phyloP scores from a whole-genome alignment of 495 filamentous ascomycete genomes.

The Penicillium dipodomyicola region DNA sequence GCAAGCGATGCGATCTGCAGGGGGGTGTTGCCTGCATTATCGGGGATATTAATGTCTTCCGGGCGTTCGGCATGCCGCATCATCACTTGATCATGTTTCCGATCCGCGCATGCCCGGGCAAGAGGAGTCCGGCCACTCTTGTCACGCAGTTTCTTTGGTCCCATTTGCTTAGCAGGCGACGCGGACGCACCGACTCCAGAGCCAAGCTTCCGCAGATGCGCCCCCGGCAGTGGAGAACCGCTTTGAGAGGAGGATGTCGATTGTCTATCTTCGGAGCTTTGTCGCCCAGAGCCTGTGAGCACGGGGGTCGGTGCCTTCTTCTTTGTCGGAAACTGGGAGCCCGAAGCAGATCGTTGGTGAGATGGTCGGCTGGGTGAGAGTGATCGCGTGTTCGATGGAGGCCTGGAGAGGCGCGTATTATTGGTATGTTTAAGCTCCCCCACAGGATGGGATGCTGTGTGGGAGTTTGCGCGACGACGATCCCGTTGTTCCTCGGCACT shows the following conservation, averaged over 20 bases:
- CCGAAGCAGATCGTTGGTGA: constrained; percentile 62
- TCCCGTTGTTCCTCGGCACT: constrained; percentile 39
- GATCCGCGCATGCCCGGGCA: constrained; percentile 77
- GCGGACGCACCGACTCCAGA: constrained; percentile 54
- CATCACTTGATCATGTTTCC: constrained; percentile 69
- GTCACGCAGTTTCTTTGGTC: constrained; percentile 79
- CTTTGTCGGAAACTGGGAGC: constrained; percentile 47
- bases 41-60: constrained; percentile 81
- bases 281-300: constrained; percentile 42
- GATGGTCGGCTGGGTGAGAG: constrained; percentile 59
- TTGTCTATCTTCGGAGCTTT: constrained; percentile 61
- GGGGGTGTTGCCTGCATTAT: constrained; percentile 92
- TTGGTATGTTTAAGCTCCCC: constrained; percentile 32
- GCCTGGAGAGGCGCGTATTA: constrained; percentile 28
- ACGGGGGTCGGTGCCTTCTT: constrained; percentile 53
- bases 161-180: constrained; percentile 64
- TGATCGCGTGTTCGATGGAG: constrained; percentile 54
- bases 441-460: constrained; percentile 20
- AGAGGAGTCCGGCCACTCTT: constrained; percentile 80
- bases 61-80: constrained; percentile 69
- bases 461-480: constrained; percentile 23
- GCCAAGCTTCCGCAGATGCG: constrained; percentile 62
- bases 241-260: constrained; percentile 73
- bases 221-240: constrained; percentile 66
- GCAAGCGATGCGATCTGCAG: constrained; percentile 86